Conservation (phyloP, 768 basidiomycete genomes). For the Daedalea quercina region DNA sequence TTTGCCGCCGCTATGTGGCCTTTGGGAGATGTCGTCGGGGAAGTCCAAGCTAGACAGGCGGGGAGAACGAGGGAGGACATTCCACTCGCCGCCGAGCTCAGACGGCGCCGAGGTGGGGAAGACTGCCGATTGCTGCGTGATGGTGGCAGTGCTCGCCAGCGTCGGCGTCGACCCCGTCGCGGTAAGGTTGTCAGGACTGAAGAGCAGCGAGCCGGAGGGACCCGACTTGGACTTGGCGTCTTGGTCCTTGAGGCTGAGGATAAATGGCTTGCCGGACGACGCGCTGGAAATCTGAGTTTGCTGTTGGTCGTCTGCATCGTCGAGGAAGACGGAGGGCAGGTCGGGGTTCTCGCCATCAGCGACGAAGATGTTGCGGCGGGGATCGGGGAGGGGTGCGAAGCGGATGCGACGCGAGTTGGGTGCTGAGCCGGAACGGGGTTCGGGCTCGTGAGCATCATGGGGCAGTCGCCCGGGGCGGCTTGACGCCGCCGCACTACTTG, state of each 20-base stretch:
- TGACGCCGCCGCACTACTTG: conserved; percentile 11
- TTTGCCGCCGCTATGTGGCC: conserved; percentile 4
- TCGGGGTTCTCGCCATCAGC: conserved; percentile 29
- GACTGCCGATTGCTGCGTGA: background rate
- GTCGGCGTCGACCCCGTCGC: conserved; percentile 13
- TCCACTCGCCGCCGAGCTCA: conserved; percentile 14
- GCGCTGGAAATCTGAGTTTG: conserved; percentile 8
- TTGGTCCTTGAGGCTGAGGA: background rate
- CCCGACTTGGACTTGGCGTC: conserved; percentile 17
- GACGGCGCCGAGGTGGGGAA: conserved; percentile 8
- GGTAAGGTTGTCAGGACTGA: conserved; percentile 12
- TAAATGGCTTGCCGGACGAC: conserved; percentile 6
- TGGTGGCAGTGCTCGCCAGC: conserved; percentile 6
- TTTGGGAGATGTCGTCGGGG: conserved; percentile 9
- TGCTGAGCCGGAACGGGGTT: conserved; percentile 11
- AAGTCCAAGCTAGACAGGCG: conserved; percentile 9
- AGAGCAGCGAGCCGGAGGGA: conserved; percentile 15
- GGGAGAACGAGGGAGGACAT: conserved; percentile 11
- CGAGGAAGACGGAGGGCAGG: conserved; percentile 23
- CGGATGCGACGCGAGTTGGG: conserved; percentile 42
- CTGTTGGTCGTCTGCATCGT: conserved; percentile 17
- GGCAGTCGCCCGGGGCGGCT: conserved; percentile 4
- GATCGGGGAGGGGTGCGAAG: conserved; percentile 84
- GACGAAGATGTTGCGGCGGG: conserved; percentile 43
- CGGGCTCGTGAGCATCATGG: conserved; percentile 2